Evolutionary conservation across 208 protist species (phyloP).

Genomic region (Leishmania turanica): DNA sequence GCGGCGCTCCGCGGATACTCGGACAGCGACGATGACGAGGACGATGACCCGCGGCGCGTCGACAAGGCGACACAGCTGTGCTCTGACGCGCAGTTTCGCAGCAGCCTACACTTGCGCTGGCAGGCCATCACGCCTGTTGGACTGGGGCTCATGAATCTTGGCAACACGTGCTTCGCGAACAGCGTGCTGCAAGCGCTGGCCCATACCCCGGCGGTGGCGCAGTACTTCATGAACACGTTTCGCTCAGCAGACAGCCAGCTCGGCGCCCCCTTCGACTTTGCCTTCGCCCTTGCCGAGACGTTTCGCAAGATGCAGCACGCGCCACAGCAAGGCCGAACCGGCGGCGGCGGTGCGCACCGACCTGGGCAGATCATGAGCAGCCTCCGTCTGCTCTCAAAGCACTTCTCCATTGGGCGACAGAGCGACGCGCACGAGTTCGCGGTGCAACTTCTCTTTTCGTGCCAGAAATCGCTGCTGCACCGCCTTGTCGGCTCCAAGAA

Average conservation of each 20-base stretch:
- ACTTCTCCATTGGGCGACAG: conserved; percentile 84
- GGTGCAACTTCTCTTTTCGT: conserved; percentile 79
- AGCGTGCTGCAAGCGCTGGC: conserved; percentile 85
- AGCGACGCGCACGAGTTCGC: conserved; percentile 93
- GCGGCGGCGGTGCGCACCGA: conserved; percentile 44
- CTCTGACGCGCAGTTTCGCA: conserved; percentile 45
- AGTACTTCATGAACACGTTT: conserved; percentile 80
- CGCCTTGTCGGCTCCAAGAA: conserved; percentile 77
- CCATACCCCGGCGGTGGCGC: conserved; percentile 84
- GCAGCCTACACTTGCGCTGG: conserved; percentile 75
- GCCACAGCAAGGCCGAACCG: neutral
- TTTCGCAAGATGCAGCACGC: conserved; percentile 66
- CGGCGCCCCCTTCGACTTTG: conserved; percentile 80
- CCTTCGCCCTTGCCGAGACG: conserved; percentile 80
- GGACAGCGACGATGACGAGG: conserved; percentile 40
- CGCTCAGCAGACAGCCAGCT: conserved; percentile 50
- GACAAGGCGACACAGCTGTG: conserved; percentile 57
- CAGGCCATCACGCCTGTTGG: conserved; percentile 51
- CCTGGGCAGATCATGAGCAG: conserved; percentile 63
- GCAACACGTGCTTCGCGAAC: conserved; percentile 94
- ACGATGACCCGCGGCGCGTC: conserved; percentile 74
- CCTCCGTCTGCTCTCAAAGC: conserved; percentile 66
- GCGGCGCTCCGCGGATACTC: neutral
- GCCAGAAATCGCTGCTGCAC: conserved; percentile 78
- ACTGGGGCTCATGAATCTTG: conserved; percentile 79